Percentiles rank a stretch among this genome's conserved stretches.
Evolutionary conservation across 2,329 filamentous ascomycete species (phyloP).

Genomic region (Akanthomyces lecanii): DNA sequence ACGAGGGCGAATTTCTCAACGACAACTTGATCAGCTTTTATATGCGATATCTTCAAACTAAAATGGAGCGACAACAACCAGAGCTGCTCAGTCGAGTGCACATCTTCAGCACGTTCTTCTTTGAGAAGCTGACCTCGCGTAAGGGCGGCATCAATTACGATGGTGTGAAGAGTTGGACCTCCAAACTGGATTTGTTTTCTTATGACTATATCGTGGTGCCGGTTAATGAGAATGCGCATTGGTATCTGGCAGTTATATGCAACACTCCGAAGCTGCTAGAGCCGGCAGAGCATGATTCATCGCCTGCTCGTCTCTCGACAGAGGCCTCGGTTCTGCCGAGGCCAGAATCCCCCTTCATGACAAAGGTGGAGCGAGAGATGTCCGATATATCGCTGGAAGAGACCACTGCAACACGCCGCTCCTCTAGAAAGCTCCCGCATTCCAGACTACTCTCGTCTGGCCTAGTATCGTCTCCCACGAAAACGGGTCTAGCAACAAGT

Average conservation of each 20-base stretch:
- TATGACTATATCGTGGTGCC: conserved; percentile 90
- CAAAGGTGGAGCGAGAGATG: conserved; percentile 21
- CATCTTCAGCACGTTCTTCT: conserved; percentile 94
- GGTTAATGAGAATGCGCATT: conserved; percentile 82
- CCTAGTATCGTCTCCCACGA: neutral
- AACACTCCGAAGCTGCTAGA: conserved; percentile 60
- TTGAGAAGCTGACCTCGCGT: conserved; percentile 60
- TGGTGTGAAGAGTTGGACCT: conserved; percentile 82
- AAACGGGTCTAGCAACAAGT: neutral
- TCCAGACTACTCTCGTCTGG: neutral
- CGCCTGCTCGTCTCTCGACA: conserved; percentile 14
- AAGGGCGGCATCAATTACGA: conserved; percentile 72
- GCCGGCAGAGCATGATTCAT: conserved; percentile 18
- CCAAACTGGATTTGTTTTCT: conserved; percentile 75
- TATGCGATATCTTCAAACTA: conserved; percentile 65
- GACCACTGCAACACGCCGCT: conserved; percentile 1
- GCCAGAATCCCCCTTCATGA: conserved; percentile 17
- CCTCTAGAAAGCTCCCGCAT: conserved; percentile 1
- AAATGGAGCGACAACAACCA: conserved; percentile 51
- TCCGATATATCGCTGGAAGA: conserved; percentile 26
- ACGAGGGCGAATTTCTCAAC: conserved; percentile 84
- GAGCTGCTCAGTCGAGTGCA: conserved; percentile 64
- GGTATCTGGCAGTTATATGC: conserved; percentile 95
- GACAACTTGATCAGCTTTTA: conserved; percentile 92
- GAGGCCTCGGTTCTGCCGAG: conserved; percentile 14